Conservation (phyloP, 495 filamentous ascomycete species). For the Aspergillus baeticus region DNA sequence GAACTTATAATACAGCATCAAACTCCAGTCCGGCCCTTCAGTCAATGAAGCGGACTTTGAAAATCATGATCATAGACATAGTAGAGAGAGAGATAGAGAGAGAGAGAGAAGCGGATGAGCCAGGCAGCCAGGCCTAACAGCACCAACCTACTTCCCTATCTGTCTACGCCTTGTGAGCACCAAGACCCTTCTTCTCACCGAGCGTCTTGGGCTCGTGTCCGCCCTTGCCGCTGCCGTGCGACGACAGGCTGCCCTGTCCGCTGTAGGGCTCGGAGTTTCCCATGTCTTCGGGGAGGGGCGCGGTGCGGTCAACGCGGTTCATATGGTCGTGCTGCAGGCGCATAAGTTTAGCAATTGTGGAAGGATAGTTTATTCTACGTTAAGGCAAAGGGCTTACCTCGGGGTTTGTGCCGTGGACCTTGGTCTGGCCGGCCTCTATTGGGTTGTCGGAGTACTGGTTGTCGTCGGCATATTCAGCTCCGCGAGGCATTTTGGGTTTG, state of each 20-base stretch:
- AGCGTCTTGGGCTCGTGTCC: conserved; percentile 41
- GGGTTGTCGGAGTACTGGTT: conserved; percentile 48
- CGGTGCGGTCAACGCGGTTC: conserved; percentile 40
- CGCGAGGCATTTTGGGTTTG: conserved; percentile 45
- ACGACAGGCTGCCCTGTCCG: conserved; percentile 20
- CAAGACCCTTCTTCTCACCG: conserved; percentile 39
- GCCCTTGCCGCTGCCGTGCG: conserved; percentile 39
- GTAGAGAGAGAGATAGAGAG: no score
- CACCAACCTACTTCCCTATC: not conserved
- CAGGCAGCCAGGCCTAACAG: not conserved
- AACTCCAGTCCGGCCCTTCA: not conserved
- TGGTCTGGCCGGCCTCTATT: conserved; percentile 44
- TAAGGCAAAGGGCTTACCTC: conserved; percentile 27
- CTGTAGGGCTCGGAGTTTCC: conserved; percentile 28
- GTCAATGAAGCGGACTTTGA: not conserved
- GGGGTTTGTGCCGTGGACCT: conserved; percentile 39
- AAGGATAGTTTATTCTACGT: no score
- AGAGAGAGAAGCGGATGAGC: no score
- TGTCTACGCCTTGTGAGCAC: conserved; percentile 19
- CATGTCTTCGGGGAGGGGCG: conserved; percentile 42
- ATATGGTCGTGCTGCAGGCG: conserved; percentile 43
- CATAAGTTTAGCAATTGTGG: no score
- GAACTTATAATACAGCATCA: not conserved
- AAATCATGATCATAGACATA: no score
- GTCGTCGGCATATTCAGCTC: conserved; percentile 48